A percentile compares a stretch with the other conserved stretches of the same genome.
Conservation (phyloP, 192 early-diverging fungal genomes). For the Thamnidium elegans region DNA sequence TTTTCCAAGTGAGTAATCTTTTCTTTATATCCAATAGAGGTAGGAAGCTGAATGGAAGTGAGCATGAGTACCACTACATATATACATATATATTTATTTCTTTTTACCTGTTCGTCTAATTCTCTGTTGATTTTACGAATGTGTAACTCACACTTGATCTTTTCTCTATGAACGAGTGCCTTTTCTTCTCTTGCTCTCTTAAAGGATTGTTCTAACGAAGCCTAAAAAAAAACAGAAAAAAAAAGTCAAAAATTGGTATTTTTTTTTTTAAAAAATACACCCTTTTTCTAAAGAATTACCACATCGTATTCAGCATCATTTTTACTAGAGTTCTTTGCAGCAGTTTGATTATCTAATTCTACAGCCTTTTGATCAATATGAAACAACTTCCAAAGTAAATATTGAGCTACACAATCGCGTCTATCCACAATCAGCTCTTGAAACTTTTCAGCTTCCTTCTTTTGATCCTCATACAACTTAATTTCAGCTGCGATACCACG, state of each 20-base stretch:
- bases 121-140: slow-evolving; percentile 72
- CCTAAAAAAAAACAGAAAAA: slow-evolving; percentile 29
- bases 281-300: background rate
- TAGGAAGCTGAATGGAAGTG: slow-evolving; percentile 49
- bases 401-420: slow-evolving; percentile 59
- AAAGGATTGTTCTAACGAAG: slow-evolving; percentile 47
- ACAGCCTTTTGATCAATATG: slow-evolving; percentile 75
- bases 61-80: background rate
- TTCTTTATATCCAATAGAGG: slow-evolving; percentile 64
- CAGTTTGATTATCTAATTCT: slow-evolving; percentile 56
- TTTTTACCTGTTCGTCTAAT: slow-evolving; percentile 60
- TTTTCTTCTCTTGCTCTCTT: slow-evolving; percentile 71
- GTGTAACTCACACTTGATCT: slow-evolving; percentile 68
- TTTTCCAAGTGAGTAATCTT: slow-evolving; percentile 67
- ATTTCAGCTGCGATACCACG: slow-evolving; percentile 86
- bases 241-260: background rate
- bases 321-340: slow-evolving; percentile 18
- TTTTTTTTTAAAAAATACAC: background rate
- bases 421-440: slow-evolving; percentile 59
- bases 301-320: background rate
- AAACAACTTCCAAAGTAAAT: slow-evolving; percentile 89
- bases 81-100: slow-evolving; percentile 2
- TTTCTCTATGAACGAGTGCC: slow-evolving; percentile 69
- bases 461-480: slow-evolving; percentile 90
- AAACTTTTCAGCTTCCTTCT: slow-evolving; percentile 86